Percentiles rank a stretch among this genome's conserved stretches.
phyloP scores from a whole-genome alignment of 495 filamentous ascomycete genomes.

The Trypethelium eluteriae region DNA sequence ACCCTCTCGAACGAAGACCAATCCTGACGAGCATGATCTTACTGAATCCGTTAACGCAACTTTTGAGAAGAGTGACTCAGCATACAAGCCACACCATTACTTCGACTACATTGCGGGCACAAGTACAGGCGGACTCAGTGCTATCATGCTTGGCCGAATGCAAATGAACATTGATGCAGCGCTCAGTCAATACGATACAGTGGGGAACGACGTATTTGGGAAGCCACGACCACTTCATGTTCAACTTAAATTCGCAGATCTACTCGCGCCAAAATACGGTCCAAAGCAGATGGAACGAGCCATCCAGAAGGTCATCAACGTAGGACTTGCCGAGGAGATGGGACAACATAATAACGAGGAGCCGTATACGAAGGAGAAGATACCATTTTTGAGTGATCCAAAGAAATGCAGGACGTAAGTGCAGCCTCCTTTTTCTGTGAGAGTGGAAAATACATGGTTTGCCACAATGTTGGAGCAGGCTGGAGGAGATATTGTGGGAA shows the following conservation, averaged over 20 bases:
- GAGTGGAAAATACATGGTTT: neutral
- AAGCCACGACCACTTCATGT: constrained; percentile 5
- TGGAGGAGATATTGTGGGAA: too few species aligned
- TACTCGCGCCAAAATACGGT: constrained; percentile 6
- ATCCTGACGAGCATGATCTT: neutral
- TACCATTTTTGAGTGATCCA: constrained; percentile 1
- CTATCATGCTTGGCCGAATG: constrained; percentile 18
- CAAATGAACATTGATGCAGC: constrained; percentile 10
- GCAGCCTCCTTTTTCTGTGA: neutral
- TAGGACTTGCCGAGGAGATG: neutral
- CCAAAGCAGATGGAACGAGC: constrained; percentile 6
- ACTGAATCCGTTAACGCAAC: neutral
- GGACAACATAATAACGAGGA: constrained; percentile 1
- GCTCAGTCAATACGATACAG: constrained; percentile 6
- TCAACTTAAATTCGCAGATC: neutral
- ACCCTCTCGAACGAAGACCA: neutral
- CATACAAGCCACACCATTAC: constrained; percentile 16
- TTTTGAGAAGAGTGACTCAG: neutral
- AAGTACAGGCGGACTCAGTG: constrained; percentile 21
- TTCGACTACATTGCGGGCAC: constrained; percentile 22
- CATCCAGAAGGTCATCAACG: constrained; percentile 2
- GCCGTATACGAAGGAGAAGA: constrained; percentile 4
- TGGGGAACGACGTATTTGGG: constrained; percentile 2
- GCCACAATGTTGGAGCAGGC: too few species aligned
- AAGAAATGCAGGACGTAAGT: constrained; percentile 7